A percentile compares a stretch with the other conserved stretches of the same genome.
Conservation (phyloP, 1,139 yeast species). For the Pichia sp. region DNA sequence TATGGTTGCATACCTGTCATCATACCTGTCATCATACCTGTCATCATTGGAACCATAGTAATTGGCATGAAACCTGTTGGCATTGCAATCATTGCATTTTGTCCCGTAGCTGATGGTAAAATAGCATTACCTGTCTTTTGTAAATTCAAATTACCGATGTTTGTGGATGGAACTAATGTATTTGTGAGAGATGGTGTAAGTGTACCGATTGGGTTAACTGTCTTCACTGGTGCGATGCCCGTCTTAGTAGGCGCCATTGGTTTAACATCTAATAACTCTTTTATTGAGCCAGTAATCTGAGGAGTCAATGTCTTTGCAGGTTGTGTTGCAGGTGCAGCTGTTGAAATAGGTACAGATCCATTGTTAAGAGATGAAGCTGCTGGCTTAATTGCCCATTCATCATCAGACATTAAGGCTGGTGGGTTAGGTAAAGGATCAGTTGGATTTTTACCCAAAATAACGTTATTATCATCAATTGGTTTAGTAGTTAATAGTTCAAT, state of each 20-base stretch:
- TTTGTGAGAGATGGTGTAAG: neutral
- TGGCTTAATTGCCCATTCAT: constrained; percentile 89
- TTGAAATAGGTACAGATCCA: constrained; percentile 7
- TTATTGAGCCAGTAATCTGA: constrained; percentile 76
- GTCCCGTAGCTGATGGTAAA: constrained; percentile 20
- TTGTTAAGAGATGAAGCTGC: constrained; percentile 44
- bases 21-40: constrained; percentile 33
- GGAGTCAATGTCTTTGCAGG: constrained; percentile 29
- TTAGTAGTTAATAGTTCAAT: constrained; percentile 66
- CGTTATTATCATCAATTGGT: neutral
- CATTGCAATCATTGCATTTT: constrained; percentile 27
- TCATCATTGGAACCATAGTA: constrained; percentile 39
- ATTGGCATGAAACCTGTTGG: constrained; percentile 49
- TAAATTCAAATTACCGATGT: constrained; percentile 4
- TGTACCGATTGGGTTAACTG: constrained; percentile 28
- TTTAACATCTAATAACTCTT: constrained; percentile 72
- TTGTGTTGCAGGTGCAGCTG: neutral
- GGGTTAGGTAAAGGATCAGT: constrained; percentile 17
- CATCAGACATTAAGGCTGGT: constrained; percentile 47
- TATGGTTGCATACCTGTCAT: constrained; percentile 45
- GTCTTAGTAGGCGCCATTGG: constrained; percentile 38
- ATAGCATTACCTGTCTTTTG: constrained; percentile 35
- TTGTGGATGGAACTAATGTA: constrained; percentile 1
- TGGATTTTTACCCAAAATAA: constrained; percentile 6
- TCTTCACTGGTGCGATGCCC: constrained; percentile 45